Percentiles rank a stretch among this genome's conserved stretches.
phyloP scores from a whole-genome alignment of 1,139 yeast species.

The Hanseniaspora uvarum region DNA sequence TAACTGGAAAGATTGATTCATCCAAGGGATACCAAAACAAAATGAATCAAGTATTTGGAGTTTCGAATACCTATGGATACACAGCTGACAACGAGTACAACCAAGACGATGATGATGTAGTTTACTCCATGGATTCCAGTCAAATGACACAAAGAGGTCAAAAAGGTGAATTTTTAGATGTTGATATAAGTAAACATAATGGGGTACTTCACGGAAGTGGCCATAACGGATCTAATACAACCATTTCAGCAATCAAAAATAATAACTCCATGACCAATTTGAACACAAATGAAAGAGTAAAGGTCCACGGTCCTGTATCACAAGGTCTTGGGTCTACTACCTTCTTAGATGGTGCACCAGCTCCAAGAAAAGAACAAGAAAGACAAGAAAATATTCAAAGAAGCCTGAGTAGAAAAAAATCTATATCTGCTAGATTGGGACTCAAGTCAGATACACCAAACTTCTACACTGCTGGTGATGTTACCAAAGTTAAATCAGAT shows the following conservation, averaged over 20 bases:
- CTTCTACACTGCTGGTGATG: constrained; percentile 10
- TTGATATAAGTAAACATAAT: neutral
- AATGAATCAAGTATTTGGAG: constrained; percentile 29
- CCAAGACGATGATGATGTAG: constrained; percentile 21
- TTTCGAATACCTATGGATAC: neutral
- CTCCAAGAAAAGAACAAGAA: constrained; percentile 44
- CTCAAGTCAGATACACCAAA: constrained; percentile 19
- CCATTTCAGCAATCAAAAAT: constrained; percentile 37
- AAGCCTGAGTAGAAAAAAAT: constrained; percentile 60
- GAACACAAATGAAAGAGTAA: constrained; percentile 59
- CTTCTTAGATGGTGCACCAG: constrained; percentile 93
- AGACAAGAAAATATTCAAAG: constrained; percentile 29
- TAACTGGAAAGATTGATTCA: constrained; percentile 44
- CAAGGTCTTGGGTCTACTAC: constrained; percentile 87
- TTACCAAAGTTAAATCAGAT: constrained; percentile 15
- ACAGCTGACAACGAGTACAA: constrained; percentile 2
- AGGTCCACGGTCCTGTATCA: constrained; percentile 73
- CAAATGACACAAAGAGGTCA: constrained; percentile 11
- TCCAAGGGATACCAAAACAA: constrained; percentile 25
- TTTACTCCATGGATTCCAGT: constrained; percentile 19
- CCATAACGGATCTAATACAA: constrained; percentile 16
- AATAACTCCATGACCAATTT: constrained; percentile 47
- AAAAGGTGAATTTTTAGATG: constrained; percentile 5
- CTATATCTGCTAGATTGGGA: constrained; percentile 54
- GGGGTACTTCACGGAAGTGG: neutral